phyloP scores from a whole-genome alignment of 306 rosid species.

The Fragaria iinumae region DNA sequence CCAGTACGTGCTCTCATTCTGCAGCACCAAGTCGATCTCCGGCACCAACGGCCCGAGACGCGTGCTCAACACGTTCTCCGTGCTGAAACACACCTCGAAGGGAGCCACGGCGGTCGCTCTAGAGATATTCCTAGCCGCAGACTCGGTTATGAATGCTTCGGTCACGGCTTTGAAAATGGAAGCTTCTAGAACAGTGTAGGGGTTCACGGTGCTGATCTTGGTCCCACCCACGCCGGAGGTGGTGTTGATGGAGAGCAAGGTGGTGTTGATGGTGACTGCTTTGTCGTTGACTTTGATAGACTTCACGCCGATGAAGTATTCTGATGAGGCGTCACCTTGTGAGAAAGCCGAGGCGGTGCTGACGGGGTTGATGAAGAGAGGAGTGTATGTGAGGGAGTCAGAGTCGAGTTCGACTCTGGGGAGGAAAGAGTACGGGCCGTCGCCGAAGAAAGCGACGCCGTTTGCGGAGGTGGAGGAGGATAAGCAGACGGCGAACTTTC shows the following conservation, averaged over 20 bases:
- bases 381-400: conserved; percentile 34
- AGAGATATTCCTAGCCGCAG: conserved; percentile 40
- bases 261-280: conserved; percentile 31
- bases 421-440: conserved; percentile 49
- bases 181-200: conserved; percentile 56
- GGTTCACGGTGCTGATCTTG: conserved; percentile 62
- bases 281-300: conserved; percentile 38
- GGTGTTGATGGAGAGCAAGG: conserved; percentile 34
- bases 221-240: conserved; percentile 63
- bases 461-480: conserved; percentile 25
- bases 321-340: conserved; percentile 44
- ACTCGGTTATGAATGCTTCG: conserved; percentile 29
- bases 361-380: conserved; percentile 44
- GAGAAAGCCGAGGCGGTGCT: conserved; percentile 54
- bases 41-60: conserved; percentile 57
- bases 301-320: conserved; percentile 56
- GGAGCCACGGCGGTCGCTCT: conserved; percentile 38
- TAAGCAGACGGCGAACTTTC: conserved; percentile 54
- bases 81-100: conserved; percentile 48
- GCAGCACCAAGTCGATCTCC: conserved; percentile 49
- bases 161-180: conserved; percentile 56
- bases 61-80: conserved; percentile 18
- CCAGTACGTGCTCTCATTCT: conserved; percentile 48
- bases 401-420: conserved; percentile 38
- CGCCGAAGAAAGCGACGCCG: conserved; percentile 52